A percentile compares a stretch with the other conserved stretches of the same genome.
Conservation (phyloP, 2,329 filamentous ascomycete species). For the Penicillium sp. region DNA sequence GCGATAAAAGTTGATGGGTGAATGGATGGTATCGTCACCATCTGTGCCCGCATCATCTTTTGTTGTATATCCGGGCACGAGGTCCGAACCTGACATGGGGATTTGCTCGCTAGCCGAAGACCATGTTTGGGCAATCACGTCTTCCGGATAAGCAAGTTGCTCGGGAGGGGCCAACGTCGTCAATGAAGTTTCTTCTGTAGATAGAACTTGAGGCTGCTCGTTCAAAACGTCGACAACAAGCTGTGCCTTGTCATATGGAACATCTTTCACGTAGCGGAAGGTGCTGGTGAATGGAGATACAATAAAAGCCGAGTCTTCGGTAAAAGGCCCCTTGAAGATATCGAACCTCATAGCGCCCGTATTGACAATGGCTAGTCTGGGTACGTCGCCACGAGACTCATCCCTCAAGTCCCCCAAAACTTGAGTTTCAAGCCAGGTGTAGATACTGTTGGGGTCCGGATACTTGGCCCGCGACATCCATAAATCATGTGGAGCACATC, state of each 20-base stretch:
- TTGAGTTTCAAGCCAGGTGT: slow-evolving; percentile 66
- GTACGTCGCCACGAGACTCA: slow-evolving; percentile 49
- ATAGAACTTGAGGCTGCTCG: slow-evolving; percentile 46
- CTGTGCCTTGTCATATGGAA: slow-evolving; percentile 67
- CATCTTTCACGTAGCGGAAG: slow-evolving; percentile 67
- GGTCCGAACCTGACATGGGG: slow-evolving; percentile 32
- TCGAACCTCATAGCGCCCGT: slow-evolving; percentile 91
- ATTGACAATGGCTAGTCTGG: slow-evolving; percentile 67
- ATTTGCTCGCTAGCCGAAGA: slow-evolving; percentile 20
- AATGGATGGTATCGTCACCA: slow-evolving; percentile 84
- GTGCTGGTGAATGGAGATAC: slow-evolving; percentile 79
- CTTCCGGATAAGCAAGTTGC: slow-evolving; percentile 28
- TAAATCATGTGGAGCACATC: slow-evolving; percentile 71
- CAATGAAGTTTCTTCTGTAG: slow-evolving; percentile 11
- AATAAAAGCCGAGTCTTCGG: slow-evolving; percentile 73
- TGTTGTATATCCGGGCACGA: slow-evolving; percentile 76
- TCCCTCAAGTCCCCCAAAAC: slow-evolving; percentile 62
- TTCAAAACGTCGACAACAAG: slow-evolving; percentile 57
- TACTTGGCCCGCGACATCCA: slow-evolving; percentile 77
- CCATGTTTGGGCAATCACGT: slow-evolving; percentile 16
- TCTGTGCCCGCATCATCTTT: slow-evolving; percentile 71
- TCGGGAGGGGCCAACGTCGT: slow-evolving; percentile 40
- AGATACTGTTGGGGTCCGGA: slow-evolving; percentile 65
- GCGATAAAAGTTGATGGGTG: slow-evolving; percentile 61
- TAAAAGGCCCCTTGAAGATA: slow-evolving; percentile 86